phyloP scores from a whole-genome alignment of 2,329 filamentous ascomycete species.

The Tolypocladium tundrense region DNA sequence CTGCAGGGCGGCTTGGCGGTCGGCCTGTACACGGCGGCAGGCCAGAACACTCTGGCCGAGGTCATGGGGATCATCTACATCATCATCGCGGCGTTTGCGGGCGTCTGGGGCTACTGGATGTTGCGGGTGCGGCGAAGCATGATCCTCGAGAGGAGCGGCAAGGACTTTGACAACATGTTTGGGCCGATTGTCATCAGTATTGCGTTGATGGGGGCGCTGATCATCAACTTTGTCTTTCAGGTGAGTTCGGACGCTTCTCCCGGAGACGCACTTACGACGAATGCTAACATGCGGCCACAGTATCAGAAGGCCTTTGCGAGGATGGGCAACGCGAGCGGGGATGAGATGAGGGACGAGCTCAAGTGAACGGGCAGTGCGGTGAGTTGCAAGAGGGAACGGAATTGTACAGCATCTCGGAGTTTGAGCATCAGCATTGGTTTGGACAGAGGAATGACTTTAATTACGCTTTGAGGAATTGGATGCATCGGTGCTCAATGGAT shows the following conservation, averaged over 20 bases:
- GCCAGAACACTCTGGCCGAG: constrained; percentile 65
- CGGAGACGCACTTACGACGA: neutral
- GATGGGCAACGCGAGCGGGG: constrained; percentile 11
- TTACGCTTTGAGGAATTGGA: neutral
- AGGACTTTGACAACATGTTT: constrained; percentile 82
- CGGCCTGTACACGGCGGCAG: constrained; percentile 80
- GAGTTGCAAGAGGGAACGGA: neutral
- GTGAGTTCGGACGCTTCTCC: constrained; percentile 32
- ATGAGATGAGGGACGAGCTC: constrained; percentile 17
- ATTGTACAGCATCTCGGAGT: neutral
- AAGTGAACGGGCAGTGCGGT: constrained; percentile 7
- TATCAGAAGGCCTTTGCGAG: constrained; percentile 22
- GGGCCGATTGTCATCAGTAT: constrained; percentile 77
- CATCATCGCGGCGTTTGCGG: constrained; percentile 69
- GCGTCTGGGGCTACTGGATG: constrained; percentile 79
- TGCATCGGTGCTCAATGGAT: neutral
- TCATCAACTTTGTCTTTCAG: constrained; percentile 85
- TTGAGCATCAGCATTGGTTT: neutral
- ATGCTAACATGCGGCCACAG: constrained; percentile 10
- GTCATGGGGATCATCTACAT: constrained; percentile 77
- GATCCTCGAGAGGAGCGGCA: constrained; percentile 78
- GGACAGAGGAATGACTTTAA: neutral
- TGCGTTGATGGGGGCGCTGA: constrained; percentile 66
- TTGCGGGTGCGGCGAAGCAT: constrained; percentile 65
- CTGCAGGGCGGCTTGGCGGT: constrained; percentile 77